Evolutionary conservation across 495 filamentous ascomycete genomes (phyloP).

Genomic region (Mycothermus thermophilus): DNA sequence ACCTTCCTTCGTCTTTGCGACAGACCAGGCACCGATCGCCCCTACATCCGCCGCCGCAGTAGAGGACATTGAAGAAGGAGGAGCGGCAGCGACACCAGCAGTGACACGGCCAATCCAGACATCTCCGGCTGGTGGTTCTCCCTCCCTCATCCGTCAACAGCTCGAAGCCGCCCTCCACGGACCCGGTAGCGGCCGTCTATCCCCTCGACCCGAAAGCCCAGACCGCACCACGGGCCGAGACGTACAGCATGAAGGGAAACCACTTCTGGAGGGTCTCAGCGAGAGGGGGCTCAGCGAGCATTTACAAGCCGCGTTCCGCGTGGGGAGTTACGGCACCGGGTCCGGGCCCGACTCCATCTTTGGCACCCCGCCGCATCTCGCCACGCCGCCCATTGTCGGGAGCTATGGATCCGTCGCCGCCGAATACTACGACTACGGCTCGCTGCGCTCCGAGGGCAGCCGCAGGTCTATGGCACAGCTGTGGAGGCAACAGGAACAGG

Average conservation of each 20-base stretch:
- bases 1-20: conserved; percentile 51
- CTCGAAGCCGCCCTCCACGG: conserved; percentile 17
- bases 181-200: conserved; percentile 10
- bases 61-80: too few relatives aligned
- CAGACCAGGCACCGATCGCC: conserved; percentile 27
- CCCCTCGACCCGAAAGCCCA: conserved; percentile 9
- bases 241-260: too few relatives aligned
- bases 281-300: conserved; percentile 26
- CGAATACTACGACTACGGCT: conserved; percentile 78
- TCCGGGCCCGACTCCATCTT: conserved; percentile 37
- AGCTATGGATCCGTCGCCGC: conserved; percentile 48
- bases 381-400: conserved; percentile 47
- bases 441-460: conserved; percentile 52
- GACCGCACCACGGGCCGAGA: too few relatives aligned
- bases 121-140: conserved; percentile 20
- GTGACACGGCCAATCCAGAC: too few relatives aligned
- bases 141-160: conserved; percentile 28
- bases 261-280: conserved; percentile 13
- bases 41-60: conserved; percentile 4
- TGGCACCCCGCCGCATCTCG: conserved; percentile 46
- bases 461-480: conserved; percentile 59
- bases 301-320: conserved; percentile 19
- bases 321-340: conserved; percentile 19
- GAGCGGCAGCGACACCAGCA: too few relatives aligned
- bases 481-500: conserved; percentile 55